phyloP scores from a whole-genome alignment of 2,329 filamentous ascomycete genomes.

The Akanthomyces lecanii region DNA sequence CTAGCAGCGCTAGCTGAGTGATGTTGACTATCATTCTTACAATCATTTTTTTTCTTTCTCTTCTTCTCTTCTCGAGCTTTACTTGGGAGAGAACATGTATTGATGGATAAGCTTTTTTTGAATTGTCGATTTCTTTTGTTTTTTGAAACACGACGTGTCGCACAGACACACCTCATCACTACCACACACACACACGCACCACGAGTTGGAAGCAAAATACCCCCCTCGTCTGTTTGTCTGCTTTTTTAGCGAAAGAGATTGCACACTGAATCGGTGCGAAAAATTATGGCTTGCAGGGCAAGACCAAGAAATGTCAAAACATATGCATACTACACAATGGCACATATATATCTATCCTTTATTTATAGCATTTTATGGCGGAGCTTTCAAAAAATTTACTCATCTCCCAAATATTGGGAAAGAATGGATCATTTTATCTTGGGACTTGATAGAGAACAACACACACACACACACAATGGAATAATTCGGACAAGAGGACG shows the following conservation, averaged over 20 bases:
- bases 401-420: not conserved
- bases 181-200: not conserved
- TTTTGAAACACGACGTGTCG: slow-evolving; percentile 11
- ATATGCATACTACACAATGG: not conserved
- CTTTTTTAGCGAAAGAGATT: slow-evolving; percentile 11
- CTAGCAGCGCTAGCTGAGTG: slow-evolving; percentile 13
- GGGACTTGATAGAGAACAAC: not conserved
- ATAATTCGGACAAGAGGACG: not conserved
- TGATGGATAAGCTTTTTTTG: slow-evolving; percentile 5
- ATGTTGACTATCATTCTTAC: slow-evolving; percentile 14
- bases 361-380: not conserved
- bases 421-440: not conserved
- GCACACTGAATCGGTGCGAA: not conserved
- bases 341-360: not conserved
- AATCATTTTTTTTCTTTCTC: not conserved
- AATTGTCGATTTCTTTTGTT: not conserved
- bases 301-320: not conserved
- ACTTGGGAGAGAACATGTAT: not conserved
- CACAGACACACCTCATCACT: not conserved
- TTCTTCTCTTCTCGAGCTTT: slow-evolving; percentile 3
- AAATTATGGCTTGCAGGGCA: not conserved
- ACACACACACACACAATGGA: not conserved
- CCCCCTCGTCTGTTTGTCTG: slow-evolving; percentile 20
- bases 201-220: slow-evolving; percentile 28
- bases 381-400: not conserved